Conservation (phyloP, 2,329 filamentous ascomycete species). For the Diplocarpon rosae region DNA sequence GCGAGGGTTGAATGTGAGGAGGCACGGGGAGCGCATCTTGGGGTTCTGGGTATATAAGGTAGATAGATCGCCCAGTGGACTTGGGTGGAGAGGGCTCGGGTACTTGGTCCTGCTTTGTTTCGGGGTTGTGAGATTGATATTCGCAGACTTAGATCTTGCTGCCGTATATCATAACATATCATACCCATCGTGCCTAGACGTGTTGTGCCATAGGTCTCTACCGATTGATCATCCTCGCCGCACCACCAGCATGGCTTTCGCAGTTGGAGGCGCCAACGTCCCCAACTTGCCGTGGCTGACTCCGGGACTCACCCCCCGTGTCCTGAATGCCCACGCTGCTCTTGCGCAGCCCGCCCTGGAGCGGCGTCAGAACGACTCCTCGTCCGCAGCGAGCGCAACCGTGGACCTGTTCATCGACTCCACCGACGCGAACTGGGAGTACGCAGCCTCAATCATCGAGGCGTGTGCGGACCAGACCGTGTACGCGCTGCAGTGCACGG, state of each 20-base stretch:
- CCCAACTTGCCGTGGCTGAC: background rate
- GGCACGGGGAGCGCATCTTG: too few relatives aligned
- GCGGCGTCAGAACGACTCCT: background rate
- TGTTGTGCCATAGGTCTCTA: too few relatives aligned
- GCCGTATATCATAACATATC: too few relatives aligned
- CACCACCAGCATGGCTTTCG: constrained; percentile 3
- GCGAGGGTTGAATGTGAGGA: too few relatives aligned
- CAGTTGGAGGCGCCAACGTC: constrained; percentile 1
- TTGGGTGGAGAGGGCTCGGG: too few relatives aligned
- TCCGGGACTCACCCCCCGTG: constrained; percentile 1
- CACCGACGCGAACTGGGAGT: background rate
- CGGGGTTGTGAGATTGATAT: too few relatives aligned
- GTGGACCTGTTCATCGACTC: constrained; percentile 8
- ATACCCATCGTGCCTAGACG: too few relatives aligned
- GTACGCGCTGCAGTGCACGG: constrained; percentile 2
- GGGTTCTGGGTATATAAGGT: too few relatives aligned
- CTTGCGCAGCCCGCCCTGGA: background rate
- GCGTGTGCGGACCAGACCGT: constrained; percentile 4
- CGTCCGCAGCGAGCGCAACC: background rate
- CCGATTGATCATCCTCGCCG: too few relatives aligned
- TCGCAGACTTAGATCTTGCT: too few relatives aligned
- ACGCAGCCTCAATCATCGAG: constrained; percentile 3
- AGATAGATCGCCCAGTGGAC: too few relatives aligned
- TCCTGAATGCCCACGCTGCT: background rate
- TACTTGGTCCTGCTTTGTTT: too few relatives aligned